Percentiles rank a stretch among this genome's conserved stretches.
phyloP scores from a whole-genome alignment of 768 basidiomycete genomes.

The Jaapia argillacea region DNA sequence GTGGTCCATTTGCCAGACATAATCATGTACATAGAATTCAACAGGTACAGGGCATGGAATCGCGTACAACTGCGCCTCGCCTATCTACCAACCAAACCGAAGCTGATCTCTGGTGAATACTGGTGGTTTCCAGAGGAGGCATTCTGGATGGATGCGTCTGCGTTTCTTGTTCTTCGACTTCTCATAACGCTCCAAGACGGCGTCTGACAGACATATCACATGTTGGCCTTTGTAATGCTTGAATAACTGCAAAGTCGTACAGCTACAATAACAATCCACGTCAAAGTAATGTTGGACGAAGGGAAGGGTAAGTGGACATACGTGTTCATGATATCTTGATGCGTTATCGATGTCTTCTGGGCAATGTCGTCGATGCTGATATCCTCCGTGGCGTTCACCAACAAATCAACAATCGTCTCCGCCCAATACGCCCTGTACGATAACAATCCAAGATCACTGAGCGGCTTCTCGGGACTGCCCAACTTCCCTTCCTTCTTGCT shows the following conservation, averaged over 20 bases:
- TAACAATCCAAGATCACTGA: constrained; percentile 88
- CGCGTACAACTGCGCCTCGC: background rate
- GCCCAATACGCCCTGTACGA: constrained; percentile 96
- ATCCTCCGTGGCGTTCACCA: constrained; percentile 60
- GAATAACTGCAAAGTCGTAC: constrained; percentile 89
- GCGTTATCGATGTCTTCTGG: constrained; percentile 89
- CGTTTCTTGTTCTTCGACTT: constrained; percentile 73
- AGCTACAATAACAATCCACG: constrained; percentile 43
- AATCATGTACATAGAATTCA: too few relatives aligned
- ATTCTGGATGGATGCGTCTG: constrained; percentile 68
- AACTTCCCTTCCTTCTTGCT: constrained; percentile 94
- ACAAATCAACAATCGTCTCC: constrained; percentile 87
- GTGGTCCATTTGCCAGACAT: too few relatives aligned
- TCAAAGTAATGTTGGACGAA: constrained; percentile 8
- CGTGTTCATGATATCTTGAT: constrained; percentile 98
- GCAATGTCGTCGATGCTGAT: constrained; percentile 96
- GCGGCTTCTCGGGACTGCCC: constrained; percentile 95
- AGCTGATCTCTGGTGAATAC: constrained; percentile 86
- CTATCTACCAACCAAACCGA: constrained; percentile 46
- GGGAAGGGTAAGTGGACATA: constrained; percentile 32
- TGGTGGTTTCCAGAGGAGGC: constrained; percentile 91
- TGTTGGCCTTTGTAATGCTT: constrained; percentile 95
- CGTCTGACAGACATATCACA: constrained; percentile 85
- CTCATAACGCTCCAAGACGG: constrained; percentile 84
- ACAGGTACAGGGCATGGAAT: too few relatives aligned